These are phyloP conservation scores for Marasmius sp. DNA, from an alignment of 1,284 basidiomycete species.

Conservation along the genomic window DNA sequence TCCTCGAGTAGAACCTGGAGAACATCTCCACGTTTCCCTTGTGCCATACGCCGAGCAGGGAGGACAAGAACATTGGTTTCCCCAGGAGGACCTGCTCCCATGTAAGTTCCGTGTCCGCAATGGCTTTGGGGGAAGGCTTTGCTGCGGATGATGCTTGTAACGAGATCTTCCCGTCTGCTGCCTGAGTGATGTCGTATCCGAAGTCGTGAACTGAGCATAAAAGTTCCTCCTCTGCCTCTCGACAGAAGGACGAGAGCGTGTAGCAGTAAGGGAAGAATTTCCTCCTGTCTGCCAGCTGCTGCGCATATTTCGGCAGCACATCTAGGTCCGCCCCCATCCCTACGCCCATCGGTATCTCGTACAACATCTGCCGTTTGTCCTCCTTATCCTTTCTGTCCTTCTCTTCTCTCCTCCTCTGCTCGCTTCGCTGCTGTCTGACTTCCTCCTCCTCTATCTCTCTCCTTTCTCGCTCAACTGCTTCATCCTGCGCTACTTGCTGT, in stretches of 20 bases:
- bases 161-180: not conserved
- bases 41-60: not conserved
- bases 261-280: too few relatives aligned
- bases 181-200: not conserved
- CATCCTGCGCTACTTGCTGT: not conserved
- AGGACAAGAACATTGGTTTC: constrained; percentile 1
- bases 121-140: constrained; percentile 2
- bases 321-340: not conserved
- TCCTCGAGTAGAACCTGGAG: constrained; percentile 1
- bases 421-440: not conserved
- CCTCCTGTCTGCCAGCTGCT: too few relatives aligned
- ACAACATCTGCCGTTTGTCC: not conserved
- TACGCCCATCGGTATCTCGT: not conserved
- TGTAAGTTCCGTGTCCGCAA: not conserved
- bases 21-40: not conserved
- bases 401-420: not conserved
- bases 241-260: too few relatives aligned
- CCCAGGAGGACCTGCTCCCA: not conserved
- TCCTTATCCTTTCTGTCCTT: not conserved
- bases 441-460: not conserved
- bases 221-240: not conserved
- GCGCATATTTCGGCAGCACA: not conserved
- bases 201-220: not conserved
- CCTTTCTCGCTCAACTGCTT: not conserved
- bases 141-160: not conserved